These are phyloP conservation scores for Austroboletus novae-zelandiae DNA, from an alignment of 1,284 basidiomycete species.

Conservation along the genomic window DNA sequence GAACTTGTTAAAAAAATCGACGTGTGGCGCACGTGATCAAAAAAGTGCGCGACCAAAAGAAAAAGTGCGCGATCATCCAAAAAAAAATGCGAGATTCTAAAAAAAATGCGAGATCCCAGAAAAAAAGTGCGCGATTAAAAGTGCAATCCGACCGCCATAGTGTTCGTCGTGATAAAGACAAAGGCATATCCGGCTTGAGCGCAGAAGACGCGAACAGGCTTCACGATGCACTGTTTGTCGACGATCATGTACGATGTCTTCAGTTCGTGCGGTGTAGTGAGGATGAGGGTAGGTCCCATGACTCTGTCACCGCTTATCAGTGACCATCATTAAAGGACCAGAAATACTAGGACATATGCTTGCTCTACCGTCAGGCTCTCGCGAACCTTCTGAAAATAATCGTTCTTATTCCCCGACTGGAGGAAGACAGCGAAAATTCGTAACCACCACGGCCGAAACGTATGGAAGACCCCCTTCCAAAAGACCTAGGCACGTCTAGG, in stretches of 20 bases:
- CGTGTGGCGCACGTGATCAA: too few relatives aligned
- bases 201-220: not conserved
- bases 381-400: not conserved
- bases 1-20: too few relatives aligned
- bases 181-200: not conserved
- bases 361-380: not conserved
- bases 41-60: too few relatives aligned
- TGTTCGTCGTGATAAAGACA: not conserved
- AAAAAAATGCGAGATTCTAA: too few relatives aligned
- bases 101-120: too few relatives aligned
- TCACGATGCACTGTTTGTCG: slow-evolving; percentile 1
- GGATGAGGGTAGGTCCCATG: not conserved
- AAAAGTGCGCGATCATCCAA: too few relatives aligned
- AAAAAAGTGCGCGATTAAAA: too few relatives aligned
- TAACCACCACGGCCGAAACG: not conserved
- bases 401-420: not conserved
- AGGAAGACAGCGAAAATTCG: not conserved
- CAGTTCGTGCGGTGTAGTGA: not conserved
- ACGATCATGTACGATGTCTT: not conserved
- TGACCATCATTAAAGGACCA: not conserved
- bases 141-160: too few relatives aligned
- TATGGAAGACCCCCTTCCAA: not conserved
- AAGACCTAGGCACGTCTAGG: not conserved
- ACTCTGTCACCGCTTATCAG: not conserved
- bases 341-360: not conserved